These are phyloP conservation scores for Tuber melanosporum DNA, from an alignment of 495 filamentous ascomycete species.

Conservation along the genomic window DNA sequence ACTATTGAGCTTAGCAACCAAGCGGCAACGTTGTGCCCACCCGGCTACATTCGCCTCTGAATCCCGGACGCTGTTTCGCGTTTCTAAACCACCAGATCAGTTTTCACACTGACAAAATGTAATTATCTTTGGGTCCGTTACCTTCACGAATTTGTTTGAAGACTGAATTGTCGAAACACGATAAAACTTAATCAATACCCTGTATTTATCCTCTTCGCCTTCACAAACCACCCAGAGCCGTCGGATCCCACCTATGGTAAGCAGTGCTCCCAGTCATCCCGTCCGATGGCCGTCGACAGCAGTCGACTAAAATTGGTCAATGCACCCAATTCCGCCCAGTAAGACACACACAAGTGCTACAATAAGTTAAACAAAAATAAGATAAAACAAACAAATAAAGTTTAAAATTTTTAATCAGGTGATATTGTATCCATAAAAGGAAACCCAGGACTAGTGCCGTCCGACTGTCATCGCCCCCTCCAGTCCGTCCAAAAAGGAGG, in stretches of 20 bases:
- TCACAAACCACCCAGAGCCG: slow-evolving; percentile 93
- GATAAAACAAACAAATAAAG: too few species aligned
- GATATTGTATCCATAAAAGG: too few species aligned
- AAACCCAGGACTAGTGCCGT: too few species aligned
- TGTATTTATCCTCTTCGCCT: slow-evolving; percentile 73
- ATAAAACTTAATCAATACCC: slow-evolving; percentile 84
- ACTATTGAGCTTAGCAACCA: slow-evolving; percentile 75
- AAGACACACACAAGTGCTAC: too few species aligned
- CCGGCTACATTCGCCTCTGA: slow-evolving; percentile 71
- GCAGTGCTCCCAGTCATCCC: too few species aligned
- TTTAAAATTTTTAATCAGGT: too few species aligned
- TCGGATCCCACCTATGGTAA: slow-evolving; percentile 76
- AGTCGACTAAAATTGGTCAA: too few species aligned
- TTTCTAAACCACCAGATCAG: slow-evolving; percentile 48
- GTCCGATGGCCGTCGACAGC: too few species aligned
- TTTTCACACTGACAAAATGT: slow-evolving; percentile 30
- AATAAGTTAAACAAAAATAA: too few species aligned
- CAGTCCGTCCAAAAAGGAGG: too few species aligned
- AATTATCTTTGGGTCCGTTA: slow-evolving; percentile 43
- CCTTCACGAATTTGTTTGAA: slow-evolving; percentile 94
- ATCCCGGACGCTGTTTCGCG: slow-evolving; percentile 75
- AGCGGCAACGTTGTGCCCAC: slow-evolving; percentile 61
- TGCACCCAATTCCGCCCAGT: too few species aligned
- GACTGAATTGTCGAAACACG: slow-evolving; percentile 91
- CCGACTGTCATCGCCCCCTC: too few species aligned